Base-by-base conservation (phyloP, 192 early-diverging fungal genomes). In the Coemansia sp. region DNA sequence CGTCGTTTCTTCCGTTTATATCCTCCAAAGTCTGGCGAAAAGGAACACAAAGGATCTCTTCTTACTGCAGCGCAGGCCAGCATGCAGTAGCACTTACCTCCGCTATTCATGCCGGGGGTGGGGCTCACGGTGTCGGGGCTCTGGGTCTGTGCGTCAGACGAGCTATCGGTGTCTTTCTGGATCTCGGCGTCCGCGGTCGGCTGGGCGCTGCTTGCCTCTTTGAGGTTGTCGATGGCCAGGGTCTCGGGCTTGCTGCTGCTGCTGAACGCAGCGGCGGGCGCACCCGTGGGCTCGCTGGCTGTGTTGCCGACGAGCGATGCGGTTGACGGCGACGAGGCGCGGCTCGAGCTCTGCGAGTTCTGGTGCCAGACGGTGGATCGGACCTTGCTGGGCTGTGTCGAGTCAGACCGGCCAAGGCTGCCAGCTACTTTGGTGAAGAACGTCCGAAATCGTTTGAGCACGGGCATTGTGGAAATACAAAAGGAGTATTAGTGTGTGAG, bases 361-460 rank as follows among this genome's bases (percentile, higher is more conserved):
- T 60, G 68, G 37, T 49, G 68, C 68, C 60, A 64, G 19, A 63
- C 42, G 20, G 60, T 59, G 19, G 39, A 46, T 36, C 53, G 58
- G 51, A 71, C 60, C 44, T 71, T 71, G 56, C 56, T 54, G 11
- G 45, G 60, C 39, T 59, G 56, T 22, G 39, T 39, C 33, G 60
- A 60, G 29, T 64, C 56, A 26, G 68, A 59, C 18, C 68, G 68
- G n/a, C 68, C 56, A 23, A 71, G 68, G 15, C 56, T 59, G 17
- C 60, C 56, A 23, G 68, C 68, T 71, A 71, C 68, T 64, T 52
- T 64, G 51, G 68, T 54, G 47, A 71, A 46, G 26, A 71, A n/a
- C 23, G 47, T 35, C n/a, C 61, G 61, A 46, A 71, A 47, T 37
- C 68, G 68, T 35, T 42, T 41, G 18, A 63, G 47, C n/a, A 58